Evolutionary conservation across 2,329 filamentous ascomycete genomes (phyloP), one percentile per base, ranked within the genome.

Genomic region (Ustulina deusta): DNA sequence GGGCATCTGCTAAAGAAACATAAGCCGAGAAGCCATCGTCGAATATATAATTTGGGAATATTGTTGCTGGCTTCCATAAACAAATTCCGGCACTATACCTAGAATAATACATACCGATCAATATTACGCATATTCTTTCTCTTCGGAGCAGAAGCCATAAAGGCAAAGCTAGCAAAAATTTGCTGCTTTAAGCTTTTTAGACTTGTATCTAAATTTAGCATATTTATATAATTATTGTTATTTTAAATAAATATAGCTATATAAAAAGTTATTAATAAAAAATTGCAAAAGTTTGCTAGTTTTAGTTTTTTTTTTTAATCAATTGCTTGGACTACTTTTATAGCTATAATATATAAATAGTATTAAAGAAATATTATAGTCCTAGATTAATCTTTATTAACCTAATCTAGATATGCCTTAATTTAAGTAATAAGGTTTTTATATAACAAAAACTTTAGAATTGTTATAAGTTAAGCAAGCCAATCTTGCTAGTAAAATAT

Each of bases 11-110:
- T 32, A 32, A 62, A 61, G 55, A 58, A 46, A 51, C 57, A 61
- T 61, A 62, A 55, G 17, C 59, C 59, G 13, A 27, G 59, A 62
- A 62, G 59, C 46, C 48, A 62, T 20, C 32, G 34, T 51, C 22
- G 46, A 62, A 62, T n/a, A 54, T 62, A 55, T 11, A 52, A 54
- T 20, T 22, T 34, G 44, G 59, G 59, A 34, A 29, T 27, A 42
- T 40, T 13, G 36, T n/a, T 51, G n/a, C 46, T 34, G 46, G 44
- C 29, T 51, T 61, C 40, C 46, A 20, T 52, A 17, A 42, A n/a
- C 29, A 38, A 32, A 49, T 25, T 29, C 38, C 27, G 20, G 34
- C 29, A 51, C 32, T 52, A 15, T 29, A 62, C 59, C 38, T 62
- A 15, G 59, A 62, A 46, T 27, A 46, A 62, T 13, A 54, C 59